Evolutionary conservation across 345 rosid species (phyloP).

Genomic region (Geranium brycei): DNA sequence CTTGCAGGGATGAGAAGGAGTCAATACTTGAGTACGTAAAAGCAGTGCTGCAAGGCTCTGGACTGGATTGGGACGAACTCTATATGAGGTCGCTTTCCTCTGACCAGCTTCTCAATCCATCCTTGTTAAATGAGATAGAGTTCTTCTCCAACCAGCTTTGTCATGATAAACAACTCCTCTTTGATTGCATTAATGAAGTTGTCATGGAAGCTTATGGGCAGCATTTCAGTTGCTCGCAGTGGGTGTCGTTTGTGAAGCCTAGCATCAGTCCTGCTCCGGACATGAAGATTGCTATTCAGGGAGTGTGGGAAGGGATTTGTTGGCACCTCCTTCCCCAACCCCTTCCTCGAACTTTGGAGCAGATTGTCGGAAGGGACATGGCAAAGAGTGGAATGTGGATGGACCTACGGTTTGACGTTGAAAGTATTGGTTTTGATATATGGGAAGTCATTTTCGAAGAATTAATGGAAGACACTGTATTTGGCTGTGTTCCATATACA

Average conservation of each 20-base stretch:
- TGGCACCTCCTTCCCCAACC: slow-evolving; percentile 67
- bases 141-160: slow-evolving; percentile 44
- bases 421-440: slow-evolving; percentile 31
- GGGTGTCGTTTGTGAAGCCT: slow-evolving; percentile 39
- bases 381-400: slow-evolving; percentile 52
- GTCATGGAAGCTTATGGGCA: slow-evolving; percentile 44
- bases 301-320: slow-evolving; percentile 52
- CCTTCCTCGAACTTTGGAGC: slow-evolving; percentile 57
- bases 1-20: slow-evolving; percentile 36
- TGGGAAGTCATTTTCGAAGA: slow-evolving; percentile 51
- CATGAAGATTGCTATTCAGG: slow-evolving; percentile 27
- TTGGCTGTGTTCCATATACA: slow-evolving; percentile 18
- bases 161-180: slow-evolving; percentile 39
- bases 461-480: slow-evolving; percentile 42
- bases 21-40: slow-evolving; percentile 32
- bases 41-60: slow-evolving; percentile 41
- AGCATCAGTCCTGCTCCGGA: slow-evolving; percentile 29
- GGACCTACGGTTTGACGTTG: slow-evolving; percentile 39
- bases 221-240: slow-evolving; percentile 34
- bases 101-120: slow-evolving; percentile 50
- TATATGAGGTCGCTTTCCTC: slow-evolving; percentile 45
- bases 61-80: slow-evolving; percentile 57
- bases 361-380: slow-evolving; percentile 61
- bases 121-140: slow-evolving; percentile 36
- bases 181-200: slow-evolving; percentile 68